phyloP scores from a whole-genome alignment of 306 rosid genomes.

The Quercus rubra region DNA sequence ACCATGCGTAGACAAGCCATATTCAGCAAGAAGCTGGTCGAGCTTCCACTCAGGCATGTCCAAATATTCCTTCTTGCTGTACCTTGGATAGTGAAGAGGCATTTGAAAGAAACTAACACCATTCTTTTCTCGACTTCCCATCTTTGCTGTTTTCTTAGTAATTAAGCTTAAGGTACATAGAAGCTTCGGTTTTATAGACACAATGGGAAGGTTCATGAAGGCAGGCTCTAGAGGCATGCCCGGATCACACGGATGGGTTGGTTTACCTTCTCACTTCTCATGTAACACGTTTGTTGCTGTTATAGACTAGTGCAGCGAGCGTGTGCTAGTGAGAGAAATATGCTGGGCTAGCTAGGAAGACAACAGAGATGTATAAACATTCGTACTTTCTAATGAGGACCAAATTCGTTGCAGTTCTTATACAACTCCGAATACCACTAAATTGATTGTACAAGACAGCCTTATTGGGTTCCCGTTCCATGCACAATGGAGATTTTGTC shows the following conservation, averaged over 20 bases:
- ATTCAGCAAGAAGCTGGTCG: slow-evolving; percentile 59
- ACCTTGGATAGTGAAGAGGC: slow-evolving; percentile 83
- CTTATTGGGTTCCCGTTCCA: no score
- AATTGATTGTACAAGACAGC: no score
- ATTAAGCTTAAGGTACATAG: no score
- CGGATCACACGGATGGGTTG: slow-evolving; percentile 63
- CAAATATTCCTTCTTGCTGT: slow-evolving; percentile 60
- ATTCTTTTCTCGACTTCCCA: slow-evolving; percentile 38
- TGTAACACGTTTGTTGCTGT: slow-evolving; percentile 2
- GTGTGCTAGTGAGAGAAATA: slow-evolving; percentile 1
- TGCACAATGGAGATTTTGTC: no score
- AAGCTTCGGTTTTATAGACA: background rate
- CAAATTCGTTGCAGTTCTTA: background rate
- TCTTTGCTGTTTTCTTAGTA: background rate
- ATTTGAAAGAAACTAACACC: slow-evolving; percentile 51
- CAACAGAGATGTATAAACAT: background rate
- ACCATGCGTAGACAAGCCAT: slow-evolving; percentile 60
- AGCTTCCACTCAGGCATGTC: slow-evolving; percentile 85
- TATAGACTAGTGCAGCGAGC: slow-evolving; percentile 6
- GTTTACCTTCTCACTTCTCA: slow-evolving; percentile 66
- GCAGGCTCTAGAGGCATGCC: slow-evolving; percentile 36
- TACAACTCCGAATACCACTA: no score
- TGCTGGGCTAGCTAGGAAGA: background rate
- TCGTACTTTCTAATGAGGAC: background rate
- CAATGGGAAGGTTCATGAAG: slow-evolving; percentile 14